Evolutionary conservation across 208 protist species (phyloP).

Genomic region (Acanthamoeba triangularis): DNA sequence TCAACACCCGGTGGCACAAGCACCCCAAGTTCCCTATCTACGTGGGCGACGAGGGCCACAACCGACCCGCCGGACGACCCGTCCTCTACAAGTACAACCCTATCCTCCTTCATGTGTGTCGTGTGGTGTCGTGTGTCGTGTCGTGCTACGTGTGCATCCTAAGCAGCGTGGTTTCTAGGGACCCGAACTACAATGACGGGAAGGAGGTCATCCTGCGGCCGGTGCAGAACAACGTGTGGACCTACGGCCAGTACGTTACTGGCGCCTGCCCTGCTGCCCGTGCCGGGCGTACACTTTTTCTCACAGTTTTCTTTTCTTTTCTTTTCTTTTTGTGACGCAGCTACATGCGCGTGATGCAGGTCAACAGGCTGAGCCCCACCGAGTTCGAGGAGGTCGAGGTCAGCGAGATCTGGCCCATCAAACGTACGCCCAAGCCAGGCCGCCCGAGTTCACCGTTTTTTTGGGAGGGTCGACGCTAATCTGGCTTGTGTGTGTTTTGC

Average conservation of each 20-base stretch:
- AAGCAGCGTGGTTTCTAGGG: not conserved
- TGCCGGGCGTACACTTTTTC: too few species aligned
- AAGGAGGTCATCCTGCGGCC: constrained; percentile 41
- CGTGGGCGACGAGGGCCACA: not conserved
- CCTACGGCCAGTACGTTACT: constrained; percentile 62
- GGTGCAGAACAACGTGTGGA: constrained; percentile 61
- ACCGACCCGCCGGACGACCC: not conserved
- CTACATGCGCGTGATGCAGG: constrained; percentile 26
- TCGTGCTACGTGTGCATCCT: too few species aligned
- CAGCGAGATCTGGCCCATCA: constrained; percentile 27
- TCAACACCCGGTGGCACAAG: constrained; percentile 61
- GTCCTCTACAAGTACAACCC: constrained; percentile 26
- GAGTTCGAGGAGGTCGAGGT: constrained; percentile 43
- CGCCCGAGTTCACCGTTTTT: not conserved
- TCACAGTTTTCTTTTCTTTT: too few species aligned
- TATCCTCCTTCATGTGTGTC: not conserved
- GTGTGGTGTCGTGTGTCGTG: too few species aligned
- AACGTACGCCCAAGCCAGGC: not conserved
- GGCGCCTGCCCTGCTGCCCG: too few species aligned
- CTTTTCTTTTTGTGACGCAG: too few species aligned
- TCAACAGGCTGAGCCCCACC: constrained; percentile 32
- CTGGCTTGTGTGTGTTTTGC: not conserved
- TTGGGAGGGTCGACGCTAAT: too few species aligned
- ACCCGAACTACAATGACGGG: not conserved
- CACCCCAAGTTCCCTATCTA: constrained; percentile 62